Evolutionary conservation across 208 protist genomes (phyloP).

Genomic region (Acanthamoeba royreba): DNA sequence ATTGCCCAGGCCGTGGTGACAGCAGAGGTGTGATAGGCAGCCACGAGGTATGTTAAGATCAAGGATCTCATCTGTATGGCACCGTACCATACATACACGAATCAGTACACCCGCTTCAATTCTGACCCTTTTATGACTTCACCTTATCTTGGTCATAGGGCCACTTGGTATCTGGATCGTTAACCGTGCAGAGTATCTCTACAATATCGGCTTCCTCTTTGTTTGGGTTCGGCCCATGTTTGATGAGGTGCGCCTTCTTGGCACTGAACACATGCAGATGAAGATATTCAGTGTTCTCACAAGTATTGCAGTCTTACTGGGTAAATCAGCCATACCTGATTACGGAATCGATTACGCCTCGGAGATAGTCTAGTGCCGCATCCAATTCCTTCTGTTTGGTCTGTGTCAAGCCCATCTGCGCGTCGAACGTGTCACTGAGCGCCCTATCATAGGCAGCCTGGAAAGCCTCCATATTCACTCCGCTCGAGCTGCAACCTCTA

Average conservation of each 20-base stretch:
- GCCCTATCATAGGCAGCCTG: not conserved
- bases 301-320: not conserved
- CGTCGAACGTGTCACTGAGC: not conserved
- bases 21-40: not conserved
- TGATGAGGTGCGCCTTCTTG: not conserved
- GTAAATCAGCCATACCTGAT: not conserved
- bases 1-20: not conserved
- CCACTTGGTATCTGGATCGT: not conserved
- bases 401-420: not conserved
- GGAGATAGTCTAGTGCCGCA: not conserved
- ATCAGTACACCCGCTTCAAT: not conserved
- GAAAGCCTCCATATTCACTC: not conserved
- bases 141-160: not conserved
- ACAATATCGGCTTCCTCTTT: not conserved
- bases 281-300: not conserved
- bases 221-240: not conserved
- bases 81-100: not conserved
- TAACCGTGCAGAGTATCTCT: not conserved
- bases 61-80: not conserved
- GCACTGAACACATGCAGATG: not conserved
- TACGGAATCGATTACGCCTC: not conserved
- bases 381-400: not conserved
- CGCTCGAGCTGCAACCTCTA: not conserved
- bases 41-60: not conserved
- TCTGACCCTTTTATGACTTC: not conserved